Conservation (phyloP, 2,329 filamentous ascomycete species). For the Aspergillus sclerotialis region DNA sequence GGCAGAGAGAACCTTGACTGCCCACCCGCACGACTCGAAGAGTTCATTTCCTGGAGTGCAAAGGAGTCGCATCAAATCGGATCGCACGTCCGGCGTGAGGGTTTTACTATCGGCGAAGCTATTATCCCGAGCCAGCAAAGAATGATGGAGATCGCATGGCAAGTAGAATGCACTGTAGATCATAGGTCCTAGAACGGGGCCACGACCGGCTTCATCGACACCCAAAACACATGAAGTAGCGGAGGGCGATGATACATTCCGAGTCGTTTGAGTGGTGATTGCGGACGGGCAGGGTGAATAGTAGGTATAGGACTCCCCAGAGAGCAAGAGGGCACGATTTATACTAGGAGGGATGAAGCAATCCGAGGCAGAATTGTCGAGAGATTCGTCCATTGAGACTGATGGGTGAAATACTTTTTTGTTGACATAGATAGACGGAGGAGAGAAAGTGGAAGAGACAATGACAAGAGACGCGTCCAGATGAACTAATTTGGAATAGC, state of each 20-base stretch:
- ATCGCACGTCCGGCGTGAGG: conserved; percentile 71
- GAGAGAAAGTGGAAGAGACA: no score
- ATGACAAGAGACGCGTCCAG: no score
- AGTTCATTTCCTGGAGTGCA: conserved; percentile 59
- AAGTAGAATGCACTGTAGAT: conserved; percentile 67
- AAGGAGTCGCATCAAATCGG: conserved; percentile 62
- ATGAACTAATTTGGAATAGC: no score
- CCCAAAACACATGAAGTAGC: conserved; percentile 67
- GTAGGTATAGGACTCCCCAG: conserved; percentile 63
- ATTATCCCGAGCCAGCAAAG: conserved; percentile 69
- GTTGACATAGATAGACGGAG: no score
- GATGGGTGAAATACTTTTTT: no score
- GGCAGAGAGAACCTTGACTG: conserved; percentile 71
- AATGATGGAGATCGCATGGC: conserved; percentile 56
- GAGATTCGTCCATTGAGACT: no score
- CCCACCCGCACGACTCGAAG: conserved; percentile 69
- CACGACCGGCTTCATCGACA: conserved; percentile 88
- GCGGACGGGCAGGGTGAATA: conserved; percentile 61
- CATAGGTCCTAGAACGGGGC: conserved; percentile 79
- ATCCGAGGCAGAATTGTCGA: no score
- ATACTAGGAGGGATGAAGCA: conserved; percentile 63
- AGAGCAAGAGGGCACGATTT: conserved; percentile 48
- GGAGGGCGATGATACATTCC: conserved; percentile 18
- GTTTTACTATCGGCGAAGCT: conserved; percentile 96
- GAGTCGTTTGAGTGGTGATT: conserved; percentile 50